Evolutionary conservation across 2,329 filamentous ascomycete species (phyloP).

Genomic region (Alternaria hordeiaustralica): DNA sequence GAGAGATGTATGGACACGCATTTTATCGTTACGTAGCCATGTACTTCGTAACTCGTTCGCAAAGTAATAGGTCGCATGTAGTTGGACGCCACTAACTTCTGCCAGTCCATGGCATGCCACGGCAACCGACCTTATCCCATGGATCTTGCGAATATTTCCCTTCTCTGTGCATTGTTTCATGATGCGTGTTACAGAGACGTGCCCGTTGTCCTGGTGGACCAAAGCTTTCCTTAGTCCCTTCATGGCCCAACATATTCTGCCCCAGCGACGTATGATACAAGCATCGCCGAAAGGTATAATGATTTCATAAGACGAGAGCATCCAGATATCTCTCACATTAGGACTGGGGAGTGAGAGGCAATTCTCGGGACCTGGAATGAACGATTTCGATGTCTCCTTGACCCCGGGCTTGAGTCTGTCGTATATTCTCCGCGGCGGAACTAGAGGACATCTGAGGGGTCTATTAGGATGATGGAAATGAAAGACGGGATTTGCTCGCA

Average conservation of each 20-base stretch:
- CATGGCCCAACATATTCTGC: background rate
- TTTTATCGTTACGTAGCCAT: background rate
- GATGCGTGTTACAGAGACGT: background rate
- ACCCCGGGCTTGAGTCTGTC: background rate
- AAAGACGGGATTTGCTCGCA: background rate
- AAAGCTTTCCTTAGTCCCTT: background rate
- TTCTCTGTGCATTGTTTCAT: background rate
- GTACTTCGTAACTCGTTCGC: background rate
- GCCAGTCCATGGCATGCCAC: background rate
- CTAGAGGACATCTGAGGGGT: conserved; percentile 1
- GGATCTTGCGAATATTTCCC: background rate
- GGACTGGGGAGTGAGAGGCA: background rate
- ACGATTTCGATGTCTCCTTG: background rate
- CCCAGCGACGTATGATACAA: background rate
- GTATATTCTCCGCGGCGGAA: conserved; percentile 4
- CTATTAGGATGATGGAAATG: conserved; percentile 10
- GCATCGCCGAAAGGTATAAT: background rate
- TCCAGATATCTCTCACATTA: background rate
- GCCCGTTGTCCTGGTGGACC: background rate
- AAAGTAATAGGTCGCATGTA: background rate
- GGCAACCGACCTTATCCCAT: background rate
- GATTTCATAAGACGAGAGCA: background rate
- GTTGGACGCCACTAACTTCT: background rate
- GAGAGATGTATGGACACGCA: background rate
- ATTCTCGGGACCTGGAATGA: background rate